Evolutionary conservation across 2,329 filamentous ascomycete species (phyloP), one percentile per base, ranked within the genome.

Genomic region (Lecanicillium sp.): DNA sequence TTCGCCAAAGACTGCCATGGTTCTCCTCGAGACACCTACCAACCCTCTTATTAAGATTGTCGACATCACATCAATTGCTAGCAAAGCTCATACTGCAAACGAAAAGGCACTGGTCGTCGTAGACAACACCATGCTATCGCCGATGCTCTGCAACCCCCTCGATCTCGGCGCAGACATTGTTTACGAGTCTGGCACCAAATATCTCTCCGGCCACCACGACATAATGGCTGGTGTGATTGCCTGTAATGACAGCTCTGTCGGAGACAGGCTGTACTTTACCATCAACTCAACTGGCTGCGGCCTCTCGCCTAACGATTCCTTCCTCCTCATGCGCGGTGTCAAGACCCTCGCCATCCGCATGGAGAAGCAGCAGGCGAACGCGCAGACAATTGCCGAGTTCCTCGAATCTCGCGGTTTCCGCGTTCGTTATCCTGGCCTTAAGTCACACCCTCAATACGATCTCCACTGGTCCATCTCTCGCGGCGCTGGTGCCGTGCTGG

Each of bases 11-110:
- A 98, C 92, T 0, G 78, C 88, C 49, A 94, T 98, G 86, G 87
- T 98, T 1, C 71, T 98, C 28, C 76, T 98, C 17, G 92, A 98
- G 63, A 95, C 89, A 0, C 92, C 94, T 3, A 98, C 92, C 19
- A 98, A 98, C 64, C 94, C 92, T 5, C 68, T 98, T 35, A 96
- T 98, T 71, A 98, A 98, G 67, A 89, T 98, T 50, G 88, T 94
- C 52, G 92, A 98, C 58, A 84, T 98, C 43, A 74, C 82, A 4
- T 71, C 78, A 16, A 94, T 98, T 50, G 79, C 92, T 12, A 70
- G 73, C 29, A 67, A 82, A 15, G 77, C 84, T 1, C 92, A 96
- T 59, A 78, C 81, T 28, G 76, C 75, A 35, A 95, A 92, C 60
- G 69, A 82, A 7, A 77, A 76, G 45, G 84, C 86, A 18, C 68